A percentile compares a stretch with the other conserved stretches of the same genome.
Evolutionary conservation across 1,139 yeast genomes (phyloP).

Genomic region (Lodderomyces margitis): DNA sequence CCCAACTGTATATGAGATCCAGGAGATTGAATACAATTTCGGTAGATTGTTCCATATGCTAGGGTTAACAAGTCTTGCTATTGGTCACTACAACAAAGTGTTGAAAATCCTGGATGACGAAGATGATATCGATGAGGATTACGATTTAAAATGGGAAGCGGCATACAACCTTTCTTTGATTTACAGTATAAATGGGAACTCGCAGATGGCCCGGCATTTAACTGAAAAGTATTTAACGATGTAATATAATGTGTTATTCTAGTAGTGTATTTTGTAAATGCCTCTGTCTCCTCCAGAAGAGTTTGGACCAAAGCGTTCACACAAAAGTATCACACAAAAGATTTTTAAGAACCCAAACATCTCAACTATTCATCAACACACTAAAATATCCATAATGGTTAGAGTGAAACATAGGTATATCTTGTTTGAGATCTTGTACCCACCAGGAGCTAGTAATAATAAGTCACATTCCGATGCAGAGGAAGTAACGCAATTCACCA

Average conservation of each 20-base stretch:
- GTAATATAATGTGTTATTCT: slow-evolving; percentile 14
- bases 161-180: slow-evolving; percentile 82
- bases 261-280: neutral
- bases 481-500: slow-evolving; percentile 22
- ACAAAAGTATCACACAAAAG: neutral
- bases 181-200: slow-evolving; percentile 74
- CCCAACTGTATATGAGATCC: slow-evolving; percentile 53
- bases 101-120: slow-evolving; percentile 32
- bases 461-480: slow-evolving; percentile 12
- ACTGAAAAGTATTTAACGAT: slow-evolving; percentile 60
- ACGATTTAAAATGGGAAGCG: slow-evolving; percentile 68
- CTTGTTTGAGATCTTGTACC: slow-evolving; percentile 74
- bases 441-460: slow-evolving; percentile 36
- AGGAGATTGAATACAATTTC: slow-evolving; percentile 79
- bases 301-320: too few relatives aligned
- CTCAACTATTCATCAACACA: neutral
- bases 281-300: neutral
- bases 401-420: slow-evolving; percentile 83
- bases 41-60: slow-evolving; percentile 85
- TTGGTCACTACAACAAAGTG: slow-evolving; percentile 68
- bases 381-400: slow-evolving; percentile 54
- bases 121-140: slow-evolving; percentile 28
- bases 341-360: neutral
- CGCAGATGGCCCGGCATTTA: slow-evolving; percentile 56
- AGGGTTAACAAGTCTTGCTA: slow-evolving; percentile 73